Evolutionary conservation across 2,329 filamentous ascomycete species (phyloP), one percentile per base, ranked within the genome.

Genomic region (Colletotrichum caudatum): DNA sequence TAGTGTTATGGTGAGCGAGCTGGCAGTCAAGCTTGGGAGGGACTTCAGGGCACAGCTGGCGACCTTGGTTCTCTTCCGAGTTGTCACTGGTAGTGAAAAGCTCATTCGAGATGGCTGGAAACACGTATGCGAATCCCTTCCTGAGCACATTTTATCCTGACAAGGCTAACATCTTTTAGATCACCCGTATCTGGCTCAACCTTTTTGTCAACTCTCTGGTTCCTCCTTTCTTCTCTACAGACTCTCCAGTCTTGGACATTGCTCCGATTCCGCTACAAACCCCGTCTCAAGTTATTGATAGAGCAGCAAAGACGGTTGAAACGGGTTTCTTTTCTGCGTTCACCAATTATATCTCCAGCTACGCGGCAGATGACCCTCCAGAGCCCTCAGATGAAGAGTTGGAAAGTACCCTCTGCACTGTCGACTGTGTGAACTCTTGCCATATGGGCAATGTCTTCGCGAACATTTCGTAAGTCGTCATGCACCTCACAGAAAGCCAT

Each of bases 1-100:
- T 81, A 96, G 92, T 77, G 94, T 99, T 68, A 99, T 99, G 96
- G 97, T 99, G 75, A 98, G 95, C 80, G 95, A 98, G 84, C 90
- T 98, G 74, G 95, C 97, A 57, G 96, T 99, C 72, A 95, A 97
- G 78, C 94, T 99, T 78, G 96, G 96, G 51, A 89, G 95, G 75
- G 94, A 99, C 80, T 95, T 97, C 82, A 92, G 95, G 78, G 95
- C 95, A 48, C 95, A 99, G 80, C 86, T 99, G 66, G 95, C 96
- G 8, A 97, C 94, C 9, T 90, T 98, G 64, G 94, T 99, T n/a
- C 85, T 99, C 37, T 99, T 99, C 87, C 90, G 94, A 50, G 93
- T 99, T 29, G 90, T 98, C 64, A 92, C 92, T 67, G 93, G 93
- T 51, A 97, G 94, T 76, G 96, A 98, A 81, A 84, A 87, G 60